phyloP scores from a whole-genome alignment of 768 basidiomycete species.

The Tricholoma sp. region DNA sequence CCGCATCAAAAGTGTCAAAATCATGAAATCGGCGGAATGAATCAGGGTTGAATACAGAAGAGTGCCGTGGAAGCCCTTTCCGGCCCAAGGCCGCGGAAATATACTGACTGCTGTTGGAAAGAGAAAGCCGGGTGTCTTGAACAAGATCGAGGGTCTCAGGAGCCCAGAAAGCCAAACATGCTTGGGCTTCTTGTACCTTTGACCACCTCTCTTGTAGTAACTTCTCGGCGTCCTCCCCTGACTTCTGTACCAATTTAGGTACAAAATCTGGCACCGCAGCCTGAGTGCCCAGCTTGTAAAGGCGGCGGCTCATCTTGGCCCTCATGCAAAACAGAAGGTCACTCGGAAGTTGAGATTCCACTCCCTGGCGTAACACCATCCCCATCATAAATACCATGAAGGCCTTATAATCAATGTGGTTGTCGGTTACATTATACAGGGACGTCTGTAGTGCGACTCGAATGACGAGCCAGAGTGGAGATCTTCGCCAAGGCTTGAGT shows the following conservation, averaged over 20 bases:
- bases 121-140: constrained; percentile 28
- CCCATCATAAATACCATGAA: constrained; percentile 42
- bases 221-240: constrained; percentile 5
- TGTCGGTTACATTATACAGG: constrained; percentile 10
- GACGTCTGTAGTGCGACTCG: constrained; percentile 42
- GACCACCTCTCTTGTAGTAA: constrained; percentile 30
- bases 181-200: constrained; percentile 20
- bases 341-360: constrained; percentile 18
- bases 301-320: constrained; percentile 31
- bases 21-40: constrained; percentile 14
- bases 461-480: constrained; percentile 44
- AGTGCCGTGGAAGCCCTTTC: constrained; percentile 7
- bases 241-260: constrained; percentile 14
- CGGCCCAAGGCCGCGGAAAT: constrained; percentile 9
- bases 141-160: constrained; percentile 20
- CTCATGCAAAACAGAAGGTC: constrained; percentile 33
- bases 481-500: constrained; percentile 42
- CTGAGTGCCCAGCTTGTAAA: constrained; percentile 34
- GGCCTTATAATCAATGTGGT: constrained; percentile 33
- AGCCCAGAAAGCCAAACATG: constrained; percentile 18
- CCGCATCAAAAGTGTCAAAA: constrained; percentile 3
- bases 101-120: constrained; percentile 23
- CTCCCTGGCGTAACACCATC: constrained; percentile 19
- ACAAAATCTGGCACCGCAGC: constrained; percentile 17
- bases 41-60: neutral